These are phyloP conservation scores for Phalaenopsis hybrid DNA, from an alignment of 116 monocot genomes.

Conservation along the genomic window DNA sequence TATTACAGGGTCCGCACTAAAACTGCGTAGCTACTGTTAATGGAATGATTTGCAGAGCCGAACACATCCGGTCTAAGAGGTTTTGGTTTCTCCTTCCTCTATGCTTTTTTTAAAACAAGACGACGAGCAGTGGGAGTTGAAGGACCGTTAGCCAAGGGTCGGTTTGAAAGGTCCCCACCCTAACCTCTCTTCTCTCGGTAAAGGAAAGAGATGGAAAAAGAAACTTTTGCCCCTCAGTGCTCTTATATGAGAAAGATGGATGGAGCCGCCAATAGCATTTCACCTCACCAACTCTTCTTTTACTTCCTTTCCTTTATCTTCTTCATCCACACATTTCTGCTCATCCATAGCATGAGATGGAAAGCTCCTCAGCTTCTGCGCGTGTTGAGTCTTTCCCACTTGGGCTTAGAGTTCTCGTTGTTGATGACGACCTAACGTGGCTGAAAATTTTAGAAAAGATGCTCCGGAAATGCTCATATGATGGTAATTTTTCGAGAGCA, in stretches of 20 bases:
- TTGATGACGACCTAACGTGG: constrained; percentile 59
- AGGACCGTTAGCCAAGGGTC: background rate
- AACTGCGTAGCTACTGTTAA: no score
- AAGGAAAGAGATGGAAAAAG: background rate
- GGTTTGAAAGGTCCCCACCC: background rate
- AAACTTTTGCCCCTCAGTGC: no score
- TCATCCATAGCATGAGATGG: constrained; percentile 7
- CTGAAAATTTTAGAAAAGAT: constrained; percentile 60
- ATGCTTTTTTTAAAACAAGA: no score
- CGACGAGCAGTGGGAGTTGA: background rate
- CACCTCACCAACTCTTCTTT: background rate
- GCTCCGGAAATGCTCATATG: constrained; percentile 60
- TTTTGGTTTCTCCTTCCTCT: no score
- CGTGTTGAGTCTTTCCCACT: constrained; percentile 37
- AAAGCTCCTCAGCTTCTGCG: constrained; percentile 12
- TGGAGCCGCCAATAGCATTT: background rate
- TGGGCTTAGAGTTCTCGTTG: constrained; percentile 50
- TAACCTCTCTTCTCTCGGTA: background rate
- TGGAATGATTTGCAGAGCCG: no score
- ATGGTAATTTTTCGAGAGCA: constrained; percentile 31
- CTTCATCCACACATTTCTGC: background rate
- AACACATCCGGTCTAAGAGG: no score
- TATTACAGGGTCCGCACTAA: no score
- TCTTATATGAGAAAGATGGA: no score
- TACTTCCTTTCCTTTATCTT: background rate